Base-by-base conservation (phyloP, 371 early-diverging fungal genomes). In the Phascolomyces articulosus region DNA sequence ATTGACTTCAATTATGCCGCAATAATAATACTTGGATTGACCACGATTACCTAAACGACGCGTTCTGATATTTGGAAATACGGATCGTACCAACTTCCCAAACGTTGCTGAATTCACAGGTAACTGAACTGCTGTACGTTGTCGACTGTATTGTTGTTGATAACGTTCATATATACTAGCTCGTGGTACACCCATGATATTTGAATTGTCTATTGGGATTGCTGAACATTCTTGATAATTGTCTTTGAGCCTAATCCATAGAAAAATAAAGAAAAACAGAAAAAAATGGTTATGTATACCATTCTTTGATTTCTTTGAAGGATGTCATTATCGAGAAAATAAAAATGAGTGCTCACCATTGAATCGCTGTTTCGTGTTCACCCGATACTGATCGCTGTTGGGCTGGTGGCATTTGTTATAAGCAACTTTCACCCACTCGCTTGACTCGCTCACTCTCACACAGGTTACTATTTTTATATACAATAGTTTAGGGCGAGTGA, bases 61-160 rank as follows among this genome's bases (percentile, higher is more conserved):
- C 24, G 89, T 90, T 41, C 75, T 80, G 29, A 90, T 66, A 18
- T 75, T 77, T 7, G 90, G 88, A 59, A 87, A 89, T 9, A 87
- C 85, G 24, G 76, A 65, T 16, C 87, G 72, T 27, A 90, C 79
- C 1, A 87, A 69, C 57, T 90, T 90, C 3, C 90, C 90, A 76
- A 90, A 88, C 15, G 82, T 79, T 28, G 90, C 88, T 7, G 86
- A 78, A 67, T 88, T 90, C 66, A 90, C 77, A 58, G 90, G 87
- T 18, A 23, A 3, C 7, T 51, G 6, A 23, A n/a, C 21, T 23
- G 24, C 51, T 24, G 24, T 24, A 11, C 51, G 51, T 67, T 70
- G 63, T 34, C 38, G 38, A 38, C 82, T 68, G 51, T 73, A 61
- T 4, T 73, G 77, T 23, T 62, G 48, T 48, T 75, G 78, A 63